Evolutionary conservation across 2,329 filamentous ascomycete genomes (phyloP).

Genomic region (Penicillium griseofulvum): DNA sequence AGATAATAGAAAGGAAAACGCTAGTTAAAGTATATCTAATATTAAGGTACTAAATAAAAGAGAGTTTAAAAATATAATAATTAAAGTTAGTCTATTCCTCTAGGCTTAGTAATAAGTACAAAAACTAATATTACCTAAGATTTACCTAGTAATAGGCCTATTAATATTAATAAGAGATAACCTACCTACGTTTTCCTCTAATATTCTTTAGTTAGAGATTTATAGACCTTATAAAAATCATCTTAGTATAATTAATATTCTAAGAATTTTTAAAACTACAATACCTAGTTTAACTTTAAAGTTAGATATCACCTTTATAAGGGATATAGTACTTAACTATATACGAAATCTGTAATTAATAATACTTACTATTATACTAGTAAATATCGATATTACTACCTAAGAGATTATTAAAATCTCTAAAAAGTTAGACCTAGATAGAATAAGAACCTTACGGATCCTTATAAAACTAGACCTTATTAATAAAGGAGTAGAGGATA

Average conservation of each 20-base stretch:
- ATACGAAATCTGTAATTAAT: slow-evolving; percentile 41
- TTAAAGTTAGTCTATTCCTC: not conserved
- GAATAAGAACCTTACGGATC: slow-evolving; percentile 45
- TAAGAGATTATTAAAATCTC: slow-evolving; percentile 48
- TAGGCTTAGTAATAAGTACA: no score
- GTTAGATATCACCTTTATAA: slow-evolving; percentile 38
- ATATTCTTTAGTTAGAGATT: slow-evolving; percentile 46
- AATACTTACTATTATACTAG: slow-evolving; percentile 45
- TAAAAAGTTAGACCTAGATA: slow-evolving; percentile 34
- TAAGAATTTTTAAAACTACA: slow-evolving; percentile 44
- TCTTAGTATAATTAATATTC: slow-evolving; percentile 48
- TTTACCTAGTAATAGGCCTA: slow-evolving; percentile 26
- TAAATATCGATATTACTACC: slow-evolving; percentile 46
- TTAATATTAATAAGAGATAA: slow-evolving; percentile 14
- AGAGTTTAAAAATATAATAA: not conserved
- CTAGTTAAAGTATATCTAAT: not conserved
- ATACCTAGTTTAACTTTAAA: slow-evolving; percentile 36
- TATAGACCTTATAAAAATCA: slow-evolving; percentile 41
- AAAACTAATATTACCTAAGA: slow-evolving; percentile 10
- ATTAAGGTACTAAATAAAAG: not conserved
- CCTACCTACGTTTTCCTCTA: slow-evolving; percentile 38
- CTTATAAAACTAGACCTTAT: slow-evolving; percentile 62
- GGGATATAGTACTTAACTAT: slow-evolving; percentile 40
- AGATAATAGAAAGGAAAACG: not conserved
- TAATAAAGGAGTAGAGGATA: slow-evolving; percentile 29